Conservation (phyloP, 495 filamentous ascomycete genomes). For the Aspergillus ellipticus region DNA sequence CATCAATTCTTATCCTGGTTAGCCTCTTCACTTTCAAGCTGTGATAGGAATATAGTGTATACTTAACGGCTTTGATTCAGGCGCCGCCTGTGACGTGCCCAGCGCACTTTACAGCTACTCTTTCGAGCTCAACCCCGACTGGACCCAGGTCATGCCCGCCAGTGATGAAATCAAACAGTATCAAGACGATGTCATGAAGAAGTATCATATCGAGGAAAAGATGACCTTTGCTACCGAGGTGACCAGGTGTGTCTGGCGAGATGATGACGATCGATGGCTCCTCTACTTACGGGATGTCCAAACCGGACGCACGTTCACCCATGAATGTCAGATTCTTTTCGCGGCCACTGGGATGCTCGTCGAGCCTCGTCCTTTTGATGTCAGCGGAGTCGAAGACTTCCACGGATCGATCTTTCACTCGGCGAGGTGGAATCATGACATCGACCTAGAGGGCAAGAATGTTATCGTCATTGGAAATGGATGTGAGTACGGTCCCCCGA, state of each 20-base stretch:
- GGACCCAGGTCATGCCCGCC: slow-evolving; percentile 40
- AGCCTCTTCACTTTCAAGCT: background rate
- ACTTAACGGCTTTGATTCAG: background rate
- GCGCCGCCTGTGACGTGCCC: slow-evolving; percentile 25
- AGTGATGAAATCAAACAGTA: slow-evolving; percentile 46
- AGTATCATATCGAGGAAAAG: slow-evolving; percentile 41
- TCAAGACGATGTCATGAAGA: slow-evolving; percentile 37
- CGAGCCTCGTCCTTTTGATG: slow-evolving; percentile 44
- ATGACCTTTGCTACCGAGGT: slow-evolving; percentile 43
- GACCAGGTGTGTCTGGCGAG: slow-evolving; percentile 37
- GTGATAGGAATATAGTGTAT: too few species aligned
- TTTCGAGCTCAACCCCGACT: slow-evolving; percentile 45
- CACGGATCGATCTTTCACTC: slow-evolving; percentile 55
- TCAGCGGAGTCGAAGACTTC: slow-evolving; percentile 45
- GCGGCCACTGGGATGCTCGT: slow-evolving; percentile 41
- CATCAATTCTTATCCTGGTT: slow-evolving; percentile 27
- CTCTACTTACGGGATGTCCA: slow-evolving; percentile 35
- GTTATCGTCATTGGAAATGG: slow-evolving; percentile 55
- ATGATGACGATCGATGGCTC: slow-evolving; percentile 39
- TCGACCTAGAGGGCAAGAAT: slow-evolving; percentile 53
- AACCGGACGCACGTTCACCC: slow-evolving; percentile 21
- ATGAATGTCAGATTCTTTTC: slow-evolving; percentile 47
- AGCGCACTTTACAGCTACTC: slow-evolving; percentile 47
- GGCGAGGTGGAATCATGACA: slow-evolving; percentile 54
- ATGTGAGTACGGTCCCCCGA: slow-evolving; percentile 17